Conservation (phyloP, 1,284 basidiomycete genomes). For the Sutorius eximius region DNA sequence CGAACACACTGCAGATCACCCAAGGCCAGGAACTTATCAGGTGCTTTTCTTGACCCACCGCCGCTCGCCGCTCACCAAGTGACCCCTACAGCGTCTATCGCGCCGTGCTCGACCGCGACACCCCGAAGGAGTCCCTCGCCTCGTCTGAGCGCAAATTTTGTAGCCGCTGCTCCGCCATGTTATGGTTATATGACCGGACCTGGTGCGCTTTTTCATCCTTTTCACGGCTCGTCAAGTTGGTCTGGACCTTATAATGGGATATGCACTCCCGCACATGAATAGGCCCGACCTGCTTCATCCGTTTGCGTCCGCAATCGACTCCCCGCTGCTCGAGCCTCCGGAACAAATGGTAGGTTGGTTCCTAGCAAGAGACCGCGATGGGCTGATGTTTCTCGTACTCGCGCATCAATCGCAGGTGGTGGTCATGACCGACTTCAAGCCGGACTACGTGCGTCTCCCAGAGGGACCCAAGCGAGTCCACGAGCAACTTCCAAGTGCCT, state of each 20-base stretch:
- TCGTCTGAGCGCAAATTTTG: conserved; percentile 60
- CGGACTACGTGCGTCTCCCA: conserved; percentile 57
- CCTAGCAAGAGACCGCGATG: neutral
- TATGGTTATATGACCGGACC: conserved; percentile 55
- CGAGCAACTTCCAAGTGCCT: conserved; percentile 41
- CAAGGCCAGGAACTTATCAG: conserved; percentile 52
- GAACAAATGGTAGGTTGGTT: conserved; percentile 44
- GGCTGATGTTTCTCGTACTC: neutral
- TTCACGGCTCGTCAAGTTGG: too few relatives aligned
- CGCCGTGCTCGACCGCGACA: conserved; percentile 54
- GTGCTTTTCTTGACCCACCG: conserved; percentile 29
- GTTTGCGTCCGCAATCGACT: conserved; percentile 61
- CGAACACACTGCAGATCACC: conserved; percentile 46
- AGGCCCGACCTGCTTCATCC: conserved; percentile 61
- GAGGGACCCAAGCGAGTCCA: conserved; percentile 52
- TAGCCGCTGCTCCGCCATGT: conserved; percentile 56
- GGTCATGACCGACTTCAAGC: conserved; percentile 49
- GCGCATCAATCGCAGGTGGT: conserved; percentile 39
- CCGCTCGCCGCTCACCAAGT: neutral
- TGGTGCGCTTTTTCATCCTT: conserved; percentile 39
- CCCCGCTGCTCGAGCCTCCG: conserved; percentile 46
- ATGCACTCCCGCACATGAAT: neutral
- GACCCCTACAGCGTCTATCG: conserved; percentile 48
- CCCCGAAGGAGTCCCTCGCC: conserved; percentile 44
- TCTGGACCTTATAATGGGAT: too few relatives aligned